Conservation (phyloP, 1,284 basidiomycete genomes). For the Agroathelia rolfsii region DNA sequence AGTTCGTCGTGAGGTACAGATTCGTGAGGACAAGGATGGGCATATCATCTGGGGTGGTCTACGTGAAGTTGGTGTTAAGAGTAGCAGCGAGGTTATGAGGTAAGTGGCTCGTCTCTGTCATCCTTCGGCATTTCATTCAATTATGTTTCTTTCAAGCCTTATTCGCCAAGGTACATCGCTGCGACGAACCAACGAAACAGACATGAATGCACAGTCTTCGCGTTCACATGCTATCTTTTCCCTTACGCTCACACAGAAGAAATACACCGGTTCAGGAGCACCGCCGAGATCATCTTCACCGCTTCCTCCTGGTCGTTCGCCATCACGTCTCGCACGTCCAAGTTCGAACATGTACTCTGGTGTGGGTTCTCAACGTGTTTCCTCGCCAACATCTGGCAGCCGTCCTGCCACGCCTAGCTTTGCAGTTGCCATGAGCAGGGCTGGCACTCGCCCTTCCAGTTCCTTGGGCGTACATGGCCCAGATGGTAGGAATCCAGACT, state of each 20-base stretch:
- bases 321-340: constrained; percentile 68
- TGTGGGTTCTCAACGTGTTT: constrained; percentile 36
- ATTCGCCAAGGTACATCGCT: constrained; percentile 83
- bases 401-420: constrained; percentile 72
- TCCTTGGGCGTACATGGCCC: constrained; percentile 50
- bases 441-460: constrained; percentile 67
- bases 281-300: constrained; percentile 70
- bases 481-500: constrained; percentile 32
- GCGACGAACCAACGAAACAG: constrained; percentile 92
- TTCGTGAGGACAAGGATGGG: constrained; percentile 93
- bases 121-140: constrained; percentile 6
- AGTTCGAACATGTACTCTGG: constrained; percentile 62
- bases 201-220: constrained; percentile 98
- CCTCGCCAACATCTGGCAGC: constrained; percentile 66
- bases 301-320: constrained; percentile 64
- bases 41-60: constrained; percentile 96
- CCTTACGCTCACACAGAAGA: constrained; percentile 85
- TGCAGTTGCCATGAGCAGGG: constrained; percentile 57
- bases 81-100: constrained; percentile 85
- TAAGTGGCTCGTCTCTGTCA: too few relatives aligned
- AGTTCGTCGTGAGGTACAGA: constrained; percentile 78
- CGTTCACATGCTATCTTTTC: constrained; percentile 99
- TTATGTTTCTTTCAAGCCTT: constrained; percentile 34
- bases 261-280: constrained; percentile 54
- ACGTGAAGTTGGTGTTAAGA: constrained; percentile 81